Conservation (phyloP, 192 early-diverging fungal species). For the Helicostylum pulchrum region DNA sequence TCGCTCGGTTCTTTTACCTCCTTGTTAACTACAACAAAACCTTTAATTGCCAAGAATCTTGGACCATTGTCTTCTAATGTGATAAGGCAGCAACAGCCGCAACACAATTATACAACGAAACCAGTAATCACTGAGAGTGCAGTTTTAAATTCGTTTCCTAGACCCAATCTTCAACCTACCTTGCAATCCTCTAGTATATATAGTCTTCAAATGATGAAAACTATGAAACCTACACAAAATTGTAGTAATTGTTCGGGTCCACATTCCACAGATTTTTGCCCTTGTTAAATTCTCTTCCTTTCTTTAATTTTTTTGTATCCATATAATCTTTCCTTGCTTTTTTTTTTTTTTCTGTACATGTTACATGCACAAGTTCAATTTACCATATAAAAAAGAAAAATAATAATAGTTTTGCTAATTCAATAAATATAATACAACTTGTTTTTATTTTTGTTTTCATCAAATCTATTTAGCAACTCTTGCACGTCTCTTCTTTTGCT, state of each 20-base stretch:
- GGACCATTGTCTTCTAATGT: constrained; percentile 2
- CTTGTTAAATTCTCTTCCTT: constrained; percentile 20
- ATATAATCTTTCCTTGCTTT: no score
- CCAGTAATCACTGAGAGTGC: constrained; percentile 31
- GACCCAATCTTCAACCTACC: constrained; percentile 36
- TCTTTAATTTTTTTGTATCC: no score
- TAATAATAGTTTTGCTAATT: no score
- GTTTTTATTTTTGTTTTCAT: no score
- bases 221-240: neutral
- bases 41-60: constrained; percentile 2
- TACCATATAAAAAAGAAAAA: no score
- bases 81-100: neutral
- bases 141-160: constrained; percentile 30
- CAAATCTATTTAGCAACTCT: no score
- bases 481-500: no score
- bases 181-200: constrained; percentile 24
- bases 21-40: neutral
- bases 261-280: constrained; percentile 40
- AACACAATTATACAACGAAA: neutral
- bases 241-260: constrained; percentile 39
- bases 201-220: neutral
- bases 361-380: no score
- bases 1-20: constrained; percentile 2
- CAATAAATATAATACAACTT: no score
- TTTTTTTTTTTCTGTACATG: no score